Evolutionary conservation across 768 basidiomycete genomes (phyloP), one percentile per base, ranked within the genome.

Genomic region (Xerocomellus intermedius): DNA sequence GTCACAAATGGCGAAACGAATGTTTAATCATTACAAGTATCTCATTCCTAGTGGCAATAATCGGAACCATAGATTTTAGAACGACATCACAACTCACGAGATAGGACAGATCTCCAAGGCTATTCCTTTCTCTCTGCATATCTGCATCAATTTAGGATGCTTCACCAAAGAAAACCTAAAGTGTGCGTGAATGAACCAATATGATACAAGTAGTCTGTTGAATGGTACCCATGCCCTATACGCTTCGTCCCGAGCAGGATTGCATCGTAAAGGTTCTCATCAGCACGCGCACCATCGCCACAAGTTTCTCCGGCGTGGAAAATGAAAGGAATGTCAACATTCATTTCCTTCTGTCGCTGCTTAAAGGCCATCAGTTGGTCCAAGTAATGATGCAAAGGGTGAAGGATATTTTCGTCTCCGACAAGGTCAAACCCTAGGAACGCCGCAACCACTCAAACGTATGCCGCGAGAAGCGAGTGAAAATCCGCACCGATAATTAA

Each of bases 301-400:
- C 87, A 76, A 0, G 89, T 91, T 71, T 91, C 89, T 19, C 90
- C 90, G 0, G 87, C 88, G 61, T 91, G 90, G 62, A 90, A 84
- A 44, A 91, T 78, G 69, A 89, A 89, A 1, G 90, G 90, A 24
- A 91, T 82, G 16, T 59, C 58, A 1, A 91, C 60, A 1, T 81
- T 77, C 42, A 79, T 73, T 55, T 84, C 80, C 48, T 81, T 75
- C 61, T 82, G 79, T 24, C 81, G 79, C 45, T 78, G 70, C 30
- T 77, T 72, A 73, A 91, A 91, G 41, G 71, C 74, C 5, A 86
- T 68, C 7, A 93, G 74, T 10, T 79, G 79, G 33, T 82, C 79
- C 28, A 83, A 66, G 65, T 90, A 91, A 62, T 87, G 71, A 24
- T 77, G 80, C 37, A 89, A 74, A 17, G 87, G 86, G 38, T 73